Evolutionary conservation across 2,329 filamentous ascomycete genomes (phyloP).

Genomic region (Verticillium klebahnii): DNA sequence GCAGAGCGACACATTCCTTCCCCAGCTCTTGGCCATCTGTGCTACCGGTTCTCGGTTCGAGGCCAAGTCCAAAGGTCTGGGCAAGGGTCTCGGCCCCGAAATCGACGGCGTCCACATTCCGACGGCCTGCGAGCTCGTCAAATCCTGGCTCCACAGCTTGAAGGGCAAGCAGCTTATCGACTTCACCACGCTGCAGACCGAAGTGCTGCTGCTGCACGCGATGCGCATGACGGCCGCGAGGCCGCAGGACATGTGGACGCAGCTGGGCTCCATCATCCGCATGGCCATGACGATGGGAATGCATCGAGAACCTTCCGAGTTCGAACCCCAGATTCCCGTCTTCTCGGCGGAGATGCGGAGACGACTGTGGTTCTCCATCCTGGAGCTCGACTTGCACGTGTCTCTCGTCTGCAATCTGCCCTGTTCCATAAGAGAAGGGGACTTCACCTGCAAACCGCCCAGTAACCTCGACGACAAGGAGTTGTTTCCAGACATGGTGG

Average conservation of each 20-base stretch:
- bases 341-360: slow-evolving; percentile 50
- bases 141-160: slow-evolving; percentile 47
- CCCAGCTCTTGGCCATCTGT: slow-evolving; percentile 47
- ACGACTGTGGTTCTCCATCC: slow-evolving; percentile 51
- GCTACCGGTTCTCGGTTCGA: slow-evolving; percentile 50
- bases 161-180: slow-evolving; percentile 49
- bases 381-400: slow-evolving; percentile 53
- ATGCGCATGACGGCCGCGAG: slow-evolving; percentile 44
- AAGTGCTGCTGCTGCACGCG: slow-evolving; percentile 48
- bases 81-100: slow-evolving; percentile 13
- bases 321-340: slow-evolving; percentile 39
- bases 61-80: slow-evolving; percentile 43
- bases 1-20: slow-evolving; percentile 45
- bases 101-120: slow-evolving; percentile 51
- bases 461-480: slow-evolving; percentile 50
- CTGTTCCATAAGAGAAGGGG: slow-evolving; percentile 44
- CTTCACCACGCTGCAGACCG: slow-evolving; percentile 47
- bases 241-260: slow-evolving; percentile 48
- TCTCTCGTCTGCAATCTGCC: slow-evolving; percentile 49
- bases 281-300: slow-evolving; percentile 58
- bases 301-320: slow-evolving; percentile 52
- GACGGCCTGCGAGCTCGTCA: slow-evolving; percentile 50
- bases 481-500: slow-evolving; percentile 40
- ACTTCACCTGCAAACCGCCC: slow-evolving; percentile 49
- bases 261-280: slow-evolving; percentile 50